Evolutionary conservation across 331 rosid species (phyloP), one percentile per base, ranked within the genome.

Genomic region (Erythrophleum ivorense): DNA sequence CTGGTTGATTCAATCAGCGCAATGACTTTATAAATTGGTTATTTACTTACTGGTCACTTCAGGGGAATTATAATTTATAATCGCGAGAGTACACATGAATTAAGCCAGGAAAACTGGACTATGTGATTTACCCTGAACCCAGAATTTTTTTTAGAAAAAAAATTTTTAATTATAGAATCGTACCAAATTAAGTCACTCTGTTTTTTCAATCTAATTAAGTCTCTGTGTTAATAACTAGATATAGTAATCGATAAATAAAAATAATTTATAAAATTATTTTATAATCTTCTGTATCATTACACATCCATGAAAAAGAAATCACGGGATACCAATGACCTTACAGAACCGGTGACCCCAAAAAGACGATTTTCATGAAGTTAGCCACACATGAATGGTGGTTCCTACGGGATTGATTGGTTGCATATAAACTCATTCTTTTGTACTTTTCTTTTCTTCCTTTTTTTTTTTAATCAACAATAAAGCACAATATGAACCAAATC

Each of bases 361-460:
- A 41, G 49, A 78, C 15, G 70, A 24, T 9, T 9, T 71, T 45
- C 13, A 19, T 10, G 7, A 19, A 57, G 63, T 8, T 2, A 0
- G 36, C 2, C 36, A 36, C 65, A 2, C 19, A 11, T 57, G 54
- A 54, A 78, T 43, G 60, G 70, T 69, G 77, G 82, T 69, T 57
- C 71, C 50, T 31, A 16, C 45, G 18, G 29, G 34, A 78, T 78
- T 24, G 6, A 54, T 58, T 50, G 16, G 52, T 40, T 65, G 43
- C 81, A 36, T 24, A 60, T 60, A 13, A 7, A 6, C 48, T 15
- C 48, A 9, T 50, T 48, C 59, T 34, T 18, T 12, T 6, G 7
- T 36, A 19, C 29, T 50, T 50, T 2, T 50, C n/a, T 4, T 15
- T 21, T 53, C 3, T 49, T 13, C 33, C 3, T 60, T 36, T 33